These are phyloP conservation scores for Backusella australiensis DNA, from an alignment of 192 early-diverging fungal genomes.

Conservation along the genomic window DNA sequence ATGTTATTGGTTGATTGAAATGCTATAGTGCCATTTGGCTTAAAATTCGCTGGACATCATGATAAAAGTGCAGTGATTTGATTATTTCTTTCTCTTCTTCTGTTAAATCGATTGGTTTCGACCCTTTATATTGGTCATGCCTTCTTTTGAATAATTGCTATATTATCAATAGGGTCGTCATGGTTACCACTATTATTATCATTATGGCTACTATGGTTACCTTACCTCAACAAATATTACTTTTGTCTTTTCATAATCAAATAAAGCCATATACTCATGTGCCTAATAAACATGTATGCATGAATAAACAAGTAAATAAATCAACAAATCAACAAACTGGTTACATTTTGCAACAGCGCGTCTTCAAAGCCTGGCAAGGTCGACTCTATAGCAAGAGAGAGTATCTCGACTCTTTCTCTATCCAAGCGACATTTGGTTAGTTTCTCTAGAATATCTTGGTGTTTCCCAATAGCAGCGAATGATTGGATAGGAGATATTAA, in stretches of 20 bases:
- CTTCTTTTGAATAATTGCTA: background rate
- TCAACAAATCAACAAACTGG: conserved; percentile 11
- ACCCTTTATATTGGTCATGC: background rate
- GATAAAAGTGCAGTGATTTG: background rate
- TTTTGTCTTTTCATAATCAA: conserved; percentile 43
- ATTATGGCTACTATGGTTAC: background rate
- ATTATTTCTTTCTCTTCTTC: background rate
- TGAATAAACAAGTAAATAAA: conserved; percentile 18
- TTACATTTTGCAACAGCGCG: conserved; percentile 11
- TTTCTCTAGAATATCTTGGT: conserved; percentile 12
- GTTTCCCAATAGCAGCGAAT: background rate
- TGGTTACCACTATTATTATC: background rate
- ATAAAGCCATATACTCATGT: conserved; percentile 31
- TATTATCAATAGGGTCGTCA: background rate
- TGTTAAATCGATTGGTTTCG: background rate
- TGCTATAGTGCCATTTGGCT: background rate
- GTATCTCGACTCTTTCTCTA: conserved; percentile 28
- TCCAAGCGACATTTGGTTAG: conserved; percentile 22
- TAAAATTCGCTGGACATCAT: background rate
- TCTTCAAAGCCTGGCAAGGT: background rate
- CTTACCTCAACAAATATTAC: conserved; percentile 37
- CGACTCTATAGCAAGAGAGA: background rate
- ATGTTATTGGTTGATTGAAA: background rate
- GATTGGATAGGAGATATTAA: background rate
- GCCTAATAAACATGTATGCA: conserved; percentile 16